Evolutionary conservation across 106 monocot species (phyloP).

Genomic region (Dioscorea zingiberensis): DNA sequence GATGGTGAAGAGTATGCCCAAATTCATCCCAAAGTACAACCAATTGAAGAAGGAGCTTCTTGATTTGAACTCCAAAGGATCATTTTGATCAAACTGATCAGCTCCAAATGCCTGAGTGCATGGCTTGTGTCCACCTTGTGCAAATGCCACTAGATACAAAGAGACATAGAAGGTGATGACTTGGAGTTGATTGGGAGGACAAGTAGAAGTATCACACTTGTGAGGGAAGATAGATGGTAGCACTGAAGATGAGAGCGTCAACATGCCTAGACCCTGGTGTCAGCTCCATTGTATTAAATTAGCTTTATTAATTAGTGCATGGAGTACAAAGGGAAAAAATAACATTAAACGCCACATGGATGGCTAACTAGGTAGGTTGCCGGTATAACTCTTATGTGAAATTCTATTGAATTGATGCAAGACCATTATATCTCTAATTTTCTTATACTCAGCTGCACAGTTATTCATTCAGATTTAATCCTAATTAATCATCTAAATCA

Average conservation of each 20-base stretch:
- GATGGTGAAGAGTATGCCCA: slow-evolving; percentile 14
- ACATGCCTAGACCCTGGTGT: slow-evolving; percentile 60
- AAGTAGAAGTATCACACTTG: slow-evolving; percentile 6
- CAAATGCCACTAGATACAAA: slow-evolving; percentile 59
- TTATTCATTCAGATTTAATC: too few species aligned
- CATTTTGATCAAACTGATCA: slow-evolving; percentile 70
- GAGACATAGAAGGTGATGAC: slow-evolving; percentile 50
- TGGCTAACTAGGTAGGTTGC: too few species aligned
- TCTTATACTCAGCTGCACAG: too few species aligned
- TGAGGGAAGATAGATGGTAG: slow-evolving; percentile 14
- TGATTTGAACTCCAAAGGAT: slow-evolving; percentile 41
- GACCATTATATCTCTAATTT: too few species aligned
- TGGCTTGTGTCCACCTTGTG: slow-evolving; percentile 74
- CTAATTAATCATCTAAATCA: too few species aligned
- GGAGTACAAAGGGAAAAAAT: too few species aligned
- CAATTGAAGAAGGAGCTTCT: slow-evolving; percentile 83
- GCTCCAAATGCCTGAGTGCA: slow-evolving; percentile 84
- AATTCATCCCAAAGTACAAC: slow-evolving; percentile 53
- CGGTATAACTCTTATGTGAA: too few species aligned
- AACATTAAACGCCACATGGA: too few species aligned
- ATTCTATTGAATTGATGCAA: too few species aligned
- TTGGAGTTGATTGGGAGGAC: slow-evolving; percentile 21
- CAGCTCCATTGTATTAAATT: background rate
- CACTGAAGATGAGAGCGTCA: slow-evolving; percentile 39
- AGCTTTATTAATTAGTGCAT: too few species aligned